Base-by-base conservation (phyloP, 83 land plant genomes). In the Diphasiastrum complanatum region DNA sequence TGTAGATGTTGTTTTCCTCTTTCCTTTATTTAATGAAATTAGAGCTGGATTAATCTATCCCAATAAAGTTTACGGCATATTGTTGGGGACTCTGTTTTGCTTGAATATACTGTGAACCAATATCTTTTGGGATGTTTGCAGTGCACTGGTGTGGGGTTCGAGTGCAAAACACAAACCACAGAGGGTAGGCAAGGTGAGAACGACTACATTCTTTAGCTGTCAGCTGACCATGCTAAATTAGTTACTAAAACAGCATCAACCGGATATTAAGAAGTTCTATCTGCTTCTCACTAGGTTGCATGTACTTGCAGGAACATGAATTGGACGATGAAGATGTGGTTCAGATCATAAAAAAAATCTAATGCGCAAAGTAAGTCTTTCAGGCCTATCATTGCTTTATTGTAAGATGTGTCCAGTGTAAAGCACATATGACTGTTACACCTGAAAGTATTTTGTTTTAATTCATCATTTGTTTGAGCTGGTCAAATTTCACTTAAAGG, bases 141-240 rank as follows among this genome's bases (percentile, higher is more conserved):
- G 98, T 77, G 96, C 99, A 1, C 55, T 93, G 54, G 99, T 89
- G 18, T 93, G 99, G 99, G 99, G 99, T 53, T 93, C 99, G 23
- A 93, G 99, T 68, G 99, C 60, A 61, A 93, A 93, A 63, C 99
- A 93, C 75, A 93, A 89, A 67, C 99, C 99, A n/a, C 99, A 93
- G 66, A 76, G 99, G 47, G 99, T 93, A 40, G 99, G 99, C 47
- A 93, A 78, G 96, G 98, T 92, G 41, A 55, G 35, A 6, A 36
- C 25, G 3, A 36, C 26, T 5, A 28, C 22, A 28, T 38, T 40
- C 33, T 18, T 27, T 27, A 32, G 11, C 4, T 19, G 24, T 26
- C 20, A 28, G 23, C 56, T 4, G 47, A 56, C 19, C 24, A 25
- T 52, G 53, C 32, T 47, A 41, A 41, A 41, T 41, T 14, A 14